Evolutionary conservation across 768 basidiomycete species (phyloP).

Genomic region (Lactarius evosmus): DNA sequence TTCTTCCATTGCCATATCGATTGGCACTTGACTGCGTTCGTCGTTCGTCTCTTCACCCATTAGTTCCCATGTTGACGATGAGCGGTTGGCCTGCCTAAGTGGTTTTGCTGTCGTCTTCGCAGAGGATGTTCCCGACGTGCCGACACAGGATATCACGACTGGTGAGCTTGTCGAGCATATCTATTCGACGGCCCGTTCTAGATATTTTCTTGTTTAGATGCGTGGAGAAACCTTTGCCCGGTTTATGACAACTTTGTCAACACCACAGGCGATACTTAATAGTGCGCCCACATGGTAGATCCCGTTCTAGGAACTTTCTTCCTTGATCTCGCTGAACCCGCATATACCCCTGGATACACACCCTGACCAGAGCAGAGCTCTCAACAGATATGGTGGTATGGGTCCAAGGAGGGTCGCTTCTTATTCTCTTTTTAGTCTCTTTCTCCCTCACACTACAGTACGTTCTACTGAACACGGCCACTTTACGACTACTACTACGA

Average conservation of each 20-base stretch:
- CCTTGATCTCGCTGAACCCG: too few species aligned
- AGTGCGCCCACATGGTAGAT: not conserved
- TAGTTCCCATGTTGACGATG: not conserved
- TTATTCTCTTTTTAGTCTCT: too few species aligned
- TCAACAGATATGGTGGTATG: too few species aligned
- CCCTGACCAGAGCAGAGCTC: too few species aligned
- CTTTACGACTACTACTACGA: too few species aligned
- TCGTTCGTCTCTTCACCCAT: not conserved
- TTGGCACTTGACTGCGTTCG: slow-evolving; percentile 30
- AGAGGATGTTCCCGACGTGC: slow-evolving; percentile 14
- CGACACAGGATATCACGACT: not conserved
- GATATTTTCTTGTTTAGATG: not conserved
- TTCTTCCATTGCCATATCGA: slow-evolving; percentile 34
- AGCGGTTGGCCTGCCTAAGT: not conserved
- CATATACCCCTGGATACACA: too few species aligned
- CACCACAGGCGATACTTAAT: not conserved
- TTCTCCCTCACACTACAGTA: too few species aligned
- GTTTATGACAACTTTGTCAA: not conserved
- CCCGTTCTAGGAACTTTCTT: not conserved
- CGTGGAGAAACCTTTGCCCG: not conserved
- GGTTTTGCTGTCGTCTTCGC: slow-evolving; percentile 24
- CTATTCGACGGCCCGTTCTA: not conserved
- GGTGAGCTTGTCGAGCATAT: not conserved
- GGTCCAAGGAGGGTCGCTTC: too few species aligned
- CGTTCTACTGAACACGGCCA: too few species aligned